Percentiles rank a stretch among this genome's conserved stretches.
phyloP scores from a whole-genome alignment of 352 stramenopile genomes.

The Globisporangium megalacanthum region DNA sequence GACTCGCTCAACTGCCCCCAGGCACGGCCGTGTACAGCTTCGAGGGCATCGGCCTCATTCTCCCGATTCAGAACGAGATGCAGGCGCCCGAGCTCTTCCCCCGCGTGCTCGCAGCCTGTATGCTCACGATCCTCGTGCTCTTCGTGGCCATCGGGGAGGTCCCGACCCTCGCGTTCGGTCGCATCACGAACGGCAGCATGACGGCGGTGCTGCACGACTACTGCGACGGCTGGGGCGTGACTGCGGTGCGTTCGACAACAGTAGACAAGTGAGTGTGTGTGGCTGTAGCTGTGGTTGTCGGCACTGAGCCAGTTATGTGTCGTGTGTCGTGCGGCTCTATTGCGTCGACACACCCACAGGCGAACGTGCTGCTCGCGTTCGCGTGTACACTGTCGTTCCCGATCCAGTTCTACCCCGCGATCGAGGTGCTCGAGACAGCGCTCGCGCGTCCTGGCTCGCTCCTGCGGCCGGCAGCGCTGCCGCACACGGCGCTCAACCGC shows the following conservation, averaged over 20 bases:
- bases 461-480: slow-evolving; percentile 24
- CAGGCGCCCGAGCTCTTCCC: slow-evolving; percentile 45
- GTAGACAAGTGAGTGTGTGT: not conserved
- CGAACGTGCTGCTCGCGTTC: slow-evolving; percentile 65
- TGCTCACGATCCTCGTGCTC: slow-evolving; percentile 66
- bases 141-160: slow-evolving; percentile 72
- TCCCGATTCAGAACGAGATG: slow-evolving; percentile 82
- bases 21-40: slow-evolving; percentile 79
- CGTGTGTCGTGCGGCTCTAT: not conserved
- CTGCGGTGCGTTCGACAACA: slow-evolving; percentile 24
- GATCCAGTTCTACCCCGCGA: slow-evolving; percentile 78
- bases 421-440: slow-evolving; percentile 63
- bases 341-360: slow-evolving; percentile 17
- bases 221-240: slow-evolving; percentile 62
- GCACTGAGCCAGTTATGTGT: no score
- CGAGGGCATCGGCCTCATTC: slow-evolving; percentile 69
- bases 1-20: not conserved
- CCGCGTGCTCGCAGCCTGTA: slow-evolving; percentile 44
- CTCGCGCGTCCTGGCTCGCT: slow-evolving; percentile 40
- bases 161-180: slow-evolving; percentile 60
- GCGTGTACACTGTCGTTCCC: slow-evolving; percentile 73
- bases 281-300: no score
- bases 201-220: slow-evolving; percentile 70
- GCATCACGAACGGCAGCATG: slow-evolving; percentile 75
- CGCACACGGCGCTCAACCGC: slow-evolving; percentile 19